Percentiles rank a stretch among this genome's conserved stretches.
These are phyloP conservation scores for Tilletia walkeri DNA, from an alignment of 1,284 basidiomycete species.

Conservation along the genomic window DNA sequence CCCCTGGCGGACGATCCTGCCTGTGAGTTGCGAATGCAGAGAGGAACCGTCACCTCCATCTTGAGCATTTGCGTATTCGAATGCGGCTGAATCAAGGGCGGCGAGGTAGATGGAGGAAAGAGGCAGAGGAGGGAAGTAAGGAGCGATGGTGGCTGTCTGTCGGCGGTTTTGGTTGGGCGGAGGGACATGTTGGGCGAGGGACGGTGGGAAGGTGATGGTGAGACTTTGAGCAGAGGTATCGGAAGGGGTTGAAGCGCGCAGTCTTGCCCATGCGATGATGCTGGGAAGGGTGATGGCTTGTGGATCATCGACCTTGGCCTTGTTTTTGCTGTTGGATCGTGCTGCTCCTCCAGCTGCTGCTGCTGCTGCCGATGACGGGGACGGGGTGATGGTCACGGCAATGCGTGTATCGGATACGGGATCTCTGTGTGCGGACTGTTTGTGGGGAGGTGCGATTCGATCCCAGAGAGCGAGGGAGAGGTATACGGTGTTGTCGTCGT, in stretches of 20 bases:
- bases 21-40: constrained; percentile 25
- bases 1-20: constrained; percentile 35
- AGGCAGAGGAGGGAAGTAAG: constrained; percentile 27
- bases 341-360: too few species aligned
- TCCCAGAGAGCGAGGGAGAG: not conserved
- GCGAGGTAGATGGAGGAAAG: constrained; percentile 37
- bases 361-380: not conserved
- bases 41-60: constrained; percentile 23
- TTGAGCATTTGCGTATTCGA: constrained; percentile 23
- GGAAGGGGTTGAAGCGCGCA: not conserved
- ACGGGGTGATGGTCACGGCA: not conserved
- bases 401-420: not conserved
- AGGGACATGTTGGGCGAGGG: not conserved
- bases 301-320: too few species aligned
- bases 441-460: constrained; percentile 14
- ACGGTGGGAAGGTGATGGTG: constrained; percentile 3
- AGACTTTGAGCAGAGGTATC: not conserved
- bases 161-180: not conserved
- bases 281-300: not conserved
- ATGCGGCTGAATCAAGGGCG: constrained; percentile 30
- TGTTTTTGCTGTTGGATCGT: too few species aligned
- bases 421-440: constrained; percentile 7
- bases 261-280: constrained; percentile 15
- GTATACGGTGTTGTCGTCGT: too few species aligned
- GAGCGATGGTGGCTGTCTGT: not conserved